Percentiles rank a stretch among this genome's conserved stretches.
phyloP scores from a whole-genome alignment of 805 yeast species.

The Suhomyces sp. region DNA sequence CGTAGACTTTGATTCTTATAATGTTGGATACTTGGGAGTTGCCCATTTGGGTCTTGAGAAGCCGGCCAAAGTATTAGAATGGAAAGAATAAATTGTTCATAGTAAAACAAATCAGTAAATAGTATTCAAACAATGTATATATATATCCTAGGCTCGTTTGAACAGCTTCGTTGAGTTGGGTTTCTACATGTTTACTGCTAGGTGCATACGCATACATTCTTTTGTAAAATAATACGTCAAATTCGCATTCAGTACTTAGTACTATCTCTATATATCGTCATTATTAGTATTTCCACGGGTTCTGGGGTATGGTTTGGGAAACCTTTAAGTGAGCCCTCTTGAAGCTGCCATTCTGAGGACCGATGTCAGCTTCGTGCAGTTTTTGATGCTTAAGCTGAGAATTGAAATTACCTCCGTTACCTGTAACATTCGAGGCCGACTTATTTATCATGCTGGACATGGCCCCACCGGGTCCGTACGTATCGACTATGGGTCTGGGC shows the following conservation, averaged over 20 bases:
- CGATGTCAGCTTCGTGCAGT: conserved; percentile 15
- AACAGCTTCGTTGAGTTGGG: not conserved
- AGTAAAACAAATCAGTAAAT: not conserved
- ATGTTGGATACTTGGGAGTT: conserved; percentile 32
- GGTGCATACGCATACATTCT: not conserved
- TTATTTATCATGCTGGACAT: conserved; percentile 1
- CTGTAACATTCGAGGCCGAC: conserved; percentile 5
- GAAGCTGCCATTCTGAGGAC: conserved; percentile 15
- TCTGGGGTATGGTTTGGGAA: conserved; percentile 2
- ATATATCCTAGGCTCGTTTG: not conserved
- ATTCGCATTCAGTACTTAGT: not conserved
- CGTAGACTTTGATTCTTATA: conserved; percentile 37
- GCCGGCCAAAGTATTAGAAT: not conserved
- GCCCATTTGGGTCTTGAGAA: not conserved
- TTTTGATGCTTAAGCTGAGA: conserved; percentile 26
- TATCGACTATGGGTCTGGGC: conserved; percentile 21
- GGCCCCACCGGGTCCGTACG: not conserved
- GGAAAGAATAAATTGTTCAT: not conserved
- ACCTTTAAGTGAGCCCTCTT: conserved; percentile 8
- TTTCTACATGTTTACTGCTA: not conserved
- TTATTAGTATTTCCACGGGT: conserved; percentile 1
- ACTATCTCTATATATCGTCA: not conserved
- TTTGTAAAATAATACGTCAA: not conserved
- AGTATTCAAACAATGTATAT: not conserved
- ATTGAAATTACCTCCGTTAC: conserved; percentile 28